These are phyloP conservation scores for Crinitomyces ghanaensis DNA, from an alignment of 805 yeast genomes.

Conservation along the genomic window DNA sequence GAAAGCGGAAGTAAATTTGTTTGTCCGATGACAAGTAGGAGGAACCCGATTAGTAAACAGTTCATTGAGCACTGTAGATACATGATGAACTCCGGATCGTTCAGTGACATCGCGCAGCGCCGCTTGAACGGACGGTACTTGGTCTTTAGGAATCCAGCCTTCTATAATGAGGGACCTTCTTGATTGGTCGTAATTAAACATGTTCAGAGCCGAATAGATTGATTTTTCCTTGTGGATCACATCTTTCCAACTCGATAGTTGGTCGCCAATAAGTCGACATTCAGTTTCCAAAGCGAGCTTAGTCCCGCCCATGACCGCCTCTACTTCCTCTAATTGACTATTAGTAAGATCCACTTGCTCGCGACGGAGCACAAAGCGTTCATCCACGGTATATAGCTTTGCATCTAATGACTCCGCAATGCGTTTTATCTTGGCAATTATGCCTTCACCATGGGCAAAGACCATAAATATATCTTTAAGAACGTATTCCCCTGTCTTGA, in stretches of 20 bases:
- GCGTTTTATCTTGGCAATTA: conserved; percentile 59
- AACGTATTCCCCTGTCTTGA: conserved; percentile 40
- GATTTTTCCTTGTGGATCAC: conserved; percentile 68
- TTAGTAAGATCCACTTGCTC: conserved; percentile 31
- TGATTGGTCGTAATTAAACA: conserved; percentile 67
- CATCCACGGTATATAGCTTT: conserved; percentile 51
- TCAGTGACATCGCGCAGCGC: conserved; percentile 55
- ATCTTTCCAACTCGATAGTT: conserved; percentile 63
- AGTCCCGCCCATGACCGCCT: conserved; percentile 51
- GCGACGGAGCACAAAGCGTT: conserved; percentile 31
- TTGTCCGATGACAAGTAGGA: conserved; percentile 86
- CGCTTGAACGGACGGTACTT: conserved; percentile 45
- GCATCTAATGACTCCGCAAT: conserved; percentile 88
- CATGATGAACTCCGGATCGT: conserved; percentile 28
- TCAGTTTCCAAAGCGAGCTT: conserved; percentile 63
- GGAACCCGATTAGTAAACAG: conserved; percentile 76
- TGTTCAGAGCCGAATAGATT: conserved; percentile 64
- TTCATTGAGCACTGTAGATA: conserved; percentile 38
- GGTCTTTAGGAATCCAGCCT: conserved; percentile 89
- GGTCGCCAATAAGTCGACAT: conserved; percentile 62
- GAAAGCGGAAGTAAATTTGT: conserved; percentile 85
- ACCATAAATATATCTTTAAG: conserved; percentile 78
- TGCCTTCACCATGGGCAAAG: conserved; percentile 77
- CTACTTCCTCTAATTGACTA: conserved; percentile 40
- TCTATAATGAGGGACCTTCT: conserved; percentile 86